phyloP scores from a whole-genome alignment of 305 asterid species.

The Salvia sclarea region DNA sequence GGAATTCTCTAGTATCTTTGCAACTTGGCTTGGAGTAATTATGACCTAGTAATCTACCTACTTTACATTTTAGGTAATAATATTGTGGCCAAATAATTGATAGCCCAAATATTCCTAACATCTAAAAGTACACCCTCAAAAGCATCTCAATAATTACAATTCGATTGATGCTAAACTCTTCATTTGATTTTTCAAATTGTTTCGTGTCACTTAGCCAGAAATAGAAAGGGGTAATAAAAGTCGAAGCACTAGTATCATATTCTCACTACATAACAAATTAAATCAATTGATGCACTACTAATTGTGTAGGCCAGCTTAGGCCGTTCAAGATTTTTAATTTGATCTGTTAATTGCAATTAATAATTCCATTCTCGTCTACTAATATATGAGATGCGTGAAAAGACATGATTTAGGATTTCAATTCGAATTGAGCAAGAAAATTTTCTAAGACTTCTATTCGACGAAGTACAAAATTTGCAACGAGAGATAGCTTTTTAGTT shows the following conservation, averaged over 20 bases:
- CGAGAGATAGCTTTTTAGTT: no score
- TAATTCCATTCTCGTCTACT: not conserved
- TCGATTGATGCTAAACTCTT: slow-evolving; percentile 27
- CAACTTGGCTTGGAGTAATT: slow-evolving; percentile 28
- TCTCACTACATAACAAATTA: slow-evolving; percentile 18
- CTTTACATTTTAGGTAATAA: slow-evolving; percentile 25
- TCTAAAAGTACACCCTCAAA: slow-evolving; percentile 20
- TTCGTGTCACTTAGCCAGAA: slow-evolving; percentile 37
- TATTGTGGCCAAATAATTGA: slow-evolving; percentile 18
- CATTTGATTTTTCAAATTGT: slow-evolving; percentile 40
- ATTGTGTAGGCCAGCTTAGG: slow-evolving; percentile 21
- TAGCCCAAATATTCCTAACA: slow-evolving; percentile 30
- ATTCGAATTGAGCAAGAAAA: not conserved
- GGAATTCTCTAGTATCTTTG: not conserved
- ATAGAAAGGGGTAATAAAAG: slow-evolving; percentile 28
- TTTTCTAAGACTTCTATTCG: no score
- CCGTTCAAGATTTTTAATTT: not conserved
- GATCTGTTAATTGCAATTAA: not conserved
- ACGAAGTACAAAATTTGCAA: no score
- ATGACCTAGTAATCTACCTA: slow-evolving; percentile 13
- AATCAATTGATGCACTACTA: slow-evolving; percentile 13
- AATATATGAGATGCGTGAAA: not conserved
- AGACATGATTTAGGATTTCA: not conserved
- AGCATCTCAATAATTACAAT: slow-evolving; percentile 36
- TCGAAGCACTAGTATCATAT: slow-evolving; percentile 15